Conservation (phyloP, 495 filamentous ascomycete species). For the Daldinia caldariorum region DNA sequence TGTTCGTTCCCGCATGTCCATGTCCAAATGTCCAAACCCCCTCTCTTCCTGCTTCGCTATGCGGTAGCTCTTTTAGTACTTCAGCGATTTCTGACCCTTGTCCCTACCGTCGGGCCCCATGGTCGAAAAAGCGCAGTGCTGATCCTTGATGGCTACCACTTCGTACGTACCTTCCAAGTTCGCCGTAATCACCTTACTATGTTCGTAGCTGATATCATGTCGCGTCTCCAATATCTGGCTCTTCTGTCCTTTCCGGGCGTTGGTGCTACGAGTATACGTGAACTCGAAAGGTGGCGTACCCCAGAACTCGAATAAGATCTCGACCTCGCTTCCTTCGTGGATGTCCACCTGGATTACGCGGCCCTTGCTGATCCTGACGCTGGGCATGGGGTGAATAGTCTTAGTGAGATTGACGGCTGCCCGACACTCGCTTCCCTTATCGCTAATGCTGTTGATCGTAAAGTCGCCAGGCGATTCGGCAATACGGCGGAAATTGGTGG, state of each 20-base stretch:
- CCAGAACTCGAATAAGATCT: constrained; percentile 92
- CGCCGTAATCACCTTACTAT: constrained; percentile 80
- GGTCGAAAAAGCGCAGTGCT: constrained; percentile 84
- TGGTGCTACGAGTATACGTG: constrained; percentile 91
- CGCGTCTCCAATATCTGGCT: constrained; percentile 86
- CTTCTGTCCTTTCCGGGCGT: constrained; percentile 77
- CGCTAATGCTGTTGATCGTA: constrained; percentile 82
- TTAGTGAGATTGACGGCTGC: constrained; percentile 79
- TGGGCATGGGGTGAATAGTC: constrained; percentile 88
- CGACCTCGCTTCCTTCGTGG: constrained; percentile 92
- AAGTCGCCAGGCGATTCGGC: constrained; percentile 91
- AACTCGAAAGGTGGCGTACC: constrained; percentile 98
- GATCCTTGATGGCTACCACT: constrained; percentile 93
- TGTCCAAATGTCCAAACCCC: constrained; percentile 1
- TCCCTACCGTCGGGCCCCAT: constrained; percentile 62
- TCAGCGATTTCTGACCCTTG: constrained; percentile 37
- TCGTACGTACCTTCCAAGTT: constrained; percentile 96
- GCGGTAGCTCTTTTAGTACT: constrained; percentile 16
- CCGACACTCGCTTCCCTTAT: constrained; percentile 84
- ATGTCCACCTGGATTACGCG: constrained; percentile 83
- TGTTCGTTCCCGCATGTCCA: constrained; percentile 1
- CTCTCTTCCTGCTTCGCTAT: neutral
- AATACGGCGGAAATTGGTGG: constrained; percentile 86
- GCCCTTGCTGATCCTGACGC: constrained; percentile 86
- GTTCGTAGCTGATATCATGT: constrained; percentile 82